These are phyloP conservation scores for Umbilicaria muhlenbergii DNA, from an alignment of 495 filamentous ascomycete genomes.

Conservation along the genomic window DNA sequence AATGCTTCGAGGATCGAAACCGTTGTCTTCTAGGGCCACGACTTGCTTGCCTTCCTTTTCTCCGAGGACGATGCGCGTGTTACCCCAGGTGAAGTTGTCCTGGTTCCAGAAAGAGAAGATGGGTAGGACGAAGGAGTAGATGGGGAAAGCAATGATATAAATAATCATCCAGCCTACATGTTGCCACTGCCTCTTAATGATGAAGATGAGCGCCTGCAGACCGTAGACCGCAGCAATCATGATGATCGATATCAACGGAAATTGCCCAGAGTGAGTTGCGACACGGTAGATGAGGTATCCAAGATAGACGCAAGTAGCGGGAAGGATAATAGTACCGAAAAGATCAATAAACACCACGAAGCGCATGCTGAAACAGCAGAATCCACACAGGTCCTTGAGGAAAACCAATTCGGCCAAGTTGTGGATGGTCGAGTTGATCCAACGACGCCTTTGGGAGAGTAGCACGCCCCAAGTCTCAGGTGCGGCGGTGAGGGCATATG, in stretches of 20 bases:
- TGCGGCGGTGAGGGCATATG: conserved; percentile 81
- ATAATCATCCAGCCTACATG: conserved; percentile 99
- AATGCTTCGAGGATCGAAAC: conserved; percentile 80
- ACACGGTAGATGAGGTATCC: conserved; percentile 74
- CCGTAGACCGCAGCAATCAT: conserved; percentile 90
- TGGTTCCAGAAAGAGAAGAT: conserved; percentile 98
- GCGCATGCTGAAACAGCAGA: conserved; percentile 99
- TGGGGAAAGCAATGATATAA: conserved; percentile 79
- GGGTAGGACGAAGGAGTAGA: conserved; percentile 82
- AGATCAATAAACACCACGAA: conserved; percentile 95
- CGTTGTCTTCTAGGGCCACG: conserved; percentile 72
- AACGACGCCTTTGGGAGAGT: conserved; percentile 92
- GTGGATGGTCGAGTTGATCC: conserved; percentile 99
- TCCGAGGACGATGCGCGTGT: conserved; percentile 87
- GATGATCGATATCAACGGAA: conserved; percentile 76
- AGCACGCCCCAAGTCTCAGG: conserved; percentile 80
- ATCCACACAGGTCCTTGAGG: conserved; percentile 85
- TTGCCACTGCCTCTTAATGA: conserved; percentile 90
- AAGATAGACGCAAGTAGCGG: conserved; percentile 85
- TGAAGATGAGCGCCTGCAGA: conserved; percentile 94
- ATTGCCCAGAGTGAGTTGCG: conserved; percentile 34
- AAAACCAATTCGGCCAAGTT: conserved; percentile 94
- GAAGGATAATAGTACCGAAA: conserved; percentile 78
- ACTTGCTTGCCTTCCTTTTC: conserved; percentile 84
- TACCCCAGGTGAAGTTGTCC: conserved; percentile 99